Base-by-base conservation (phyloP, 495 filamentous ascomycete species). In the Thermothielavioides terrestris region DNA sequence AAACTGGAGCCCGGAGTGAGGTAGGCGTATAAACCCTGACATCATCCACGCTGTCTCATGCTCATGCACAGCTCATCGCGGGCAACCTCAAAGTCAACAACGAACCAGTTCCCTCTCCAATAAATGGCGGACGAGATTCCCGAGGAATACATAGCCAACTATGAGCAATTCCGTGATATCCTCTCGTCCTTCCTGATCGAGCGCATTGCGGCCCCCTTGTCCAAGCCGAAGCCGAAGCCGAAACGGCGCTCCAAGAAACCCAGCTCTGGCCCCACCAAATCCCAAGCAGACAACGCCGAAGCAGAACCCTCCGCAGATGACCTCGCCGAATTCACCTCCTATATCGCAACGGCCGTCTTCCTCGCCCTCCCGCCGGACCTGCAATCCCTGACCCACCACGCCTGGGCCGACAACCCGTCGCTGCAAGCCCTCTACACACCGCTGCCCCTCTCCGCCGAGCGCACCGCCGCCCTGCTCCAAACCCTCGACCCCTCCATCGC, bases 251-350 rank as follows among this genome's bases (percentile, higher is more conserved):
- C 68, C 37, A 80, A 73, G 43, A 47, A 57, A 6, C 40, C 46
- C 20, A 46, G 63, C 11, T 11, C 32, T 10, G n/a, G 64, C 47
- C 1, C 41, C 40, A 14, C 38, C n/a, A n/a, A n/a, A 35, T 35
- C 56, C 57, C 58, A 45, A 12, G 8, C 35, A 12, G 54, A 57
- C 12, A 7, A 21, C 25, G 18, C 40, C 26, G 23, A 55, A 40
- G 35, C 27, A 12, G 56, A 53, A 30, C 57, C 67, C 43, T 75
- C 80, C 57, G 77, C 79, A 8, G 82, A 82, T 49, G 87, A 89
- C 42, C 67, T 90, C 23, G 76, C 73, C 37, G 88, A 91, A 6
- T 92, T 91, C 61, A 79, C 68, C 15, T 61, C 88, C 74, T 91
- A 89, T 73, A 74, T 91, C 49, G 80, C 85, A 11, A 62, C 68